Evolutionary conservation across 2,329 filamentous ascomycete species (phyloP), one percentile per base, ranked within the genome.

Genomic region (Beauveria brongniartii): DNA sequence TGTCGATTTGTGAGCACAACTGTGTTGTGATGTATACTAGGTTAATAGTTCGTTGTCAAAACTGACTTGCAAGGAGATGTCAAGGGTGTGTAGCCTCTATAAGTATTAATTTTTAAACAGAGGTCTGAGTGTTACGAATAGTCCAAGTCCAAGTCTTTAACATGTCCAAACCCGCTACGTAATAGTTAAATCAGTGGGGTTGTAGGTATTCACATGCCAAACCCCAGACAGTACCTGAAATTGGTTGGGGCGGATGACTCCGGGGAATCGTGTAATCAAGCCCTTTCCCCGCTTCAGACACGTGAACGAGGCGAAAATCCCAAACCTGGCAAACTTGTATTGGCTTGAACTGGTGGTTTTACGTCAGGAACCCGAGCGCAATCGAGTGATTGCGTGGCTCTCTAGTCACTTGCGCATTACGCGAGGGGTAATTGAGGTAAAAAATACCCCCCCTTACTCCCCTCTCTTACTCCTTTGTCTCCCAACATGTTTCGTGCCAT

Each of bases 311-410:
- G 18, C 28, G 34, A 41, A 22, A 12, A 26, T 34, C 1, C 20
- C 30, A 20, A 20, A 50, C 3, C n/a, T 41, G 3, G 22, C 40
- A 4, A n/a, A 37, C 37, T 12, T 4, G 37, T 26, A 44, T 34
- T 52, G 37, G 40, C 52, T 30, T 54, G 14, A 5, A 30, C 10
- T 12, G n/a, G n/a, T 2, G 37, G 34, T 6, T 59, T 2, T 41
- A 59, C 56, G 48, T 59, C 37, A 51, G 37, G 47, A 52, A 59
- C 18, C 46, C 56, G 56, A 59, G 48, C 56, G n/a, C 22, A 37
- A 24, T 54, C 6, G 12, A 26, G 1, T 44, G 48, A 47, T 60
- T 60, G 48, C 57, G 57, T 46, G 50, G 57, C 48, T 26, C 5
- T 47, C 47, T 50, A 54, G 24, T 60, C 48, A 60, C 41, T 26